A percentile compares a stretch with the other conserved stretches of the same genome.
phyloP scores from a whole-genome alignment of 768 basidiomycete species.

The Collybia nuda region DNA sequence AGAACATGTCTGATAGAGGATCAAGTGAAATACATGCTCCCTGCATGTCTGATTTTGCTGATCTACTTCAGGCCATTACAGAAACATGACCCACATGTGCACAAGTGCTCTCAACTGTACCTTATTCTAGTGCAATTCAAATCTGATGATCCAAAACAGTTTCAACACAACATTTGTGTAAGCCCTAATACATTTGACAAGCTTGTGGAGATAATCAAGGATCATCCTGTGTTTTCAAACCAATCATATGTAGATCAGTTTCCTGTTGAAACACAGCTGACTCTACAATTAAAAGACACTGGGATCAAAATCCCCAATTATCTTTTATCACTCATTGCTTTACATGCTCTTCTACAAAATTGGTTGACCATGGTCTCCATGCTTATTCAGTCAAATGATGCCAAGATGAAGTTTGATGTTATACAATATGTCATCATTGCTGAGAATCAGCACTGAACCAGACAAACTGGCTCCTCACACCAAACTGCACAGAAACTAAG shows the following conservation, averaged over 20 bases:
- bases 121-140: constrained; percentile 23
- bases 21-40: not conserved
- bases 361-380: too few relatives aligned
- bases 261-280: constrained; percentile 24
- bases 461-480: too few relatives aligned
- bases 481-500: too few relatives aligned
- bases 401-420: too few relatives aligned
- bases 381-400: too few relatives aligned
- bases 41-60: not conserved
- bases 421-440: too few relatives aligned
- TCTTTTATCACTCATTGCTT: too few relatives aligned
- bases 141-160: constrained; percentile 13
- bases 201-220: not conserved
- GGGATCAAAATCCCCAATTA: too few relatives aligned
- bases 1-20: not conserved
- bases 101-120: constrained; percentile 17
- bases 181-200: constrained; percentile 19
- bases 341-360: too few relatives aligned
- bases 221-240: not conserved
- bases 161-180: constrained; percentile 24
- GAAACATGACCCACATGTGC: constrained; percentile 10
- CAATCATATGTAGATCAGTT: not conserved
- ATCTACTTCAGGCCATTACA: constrained; percentile 12
- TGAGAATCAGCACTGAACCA: too few relatives aligned
- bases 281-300: too few relatives aligned